Evolutionary conservation across 2,329 filamentous ascomycete species (phyloP).

Genomic region (Stachybotrys elegans): DNA sequence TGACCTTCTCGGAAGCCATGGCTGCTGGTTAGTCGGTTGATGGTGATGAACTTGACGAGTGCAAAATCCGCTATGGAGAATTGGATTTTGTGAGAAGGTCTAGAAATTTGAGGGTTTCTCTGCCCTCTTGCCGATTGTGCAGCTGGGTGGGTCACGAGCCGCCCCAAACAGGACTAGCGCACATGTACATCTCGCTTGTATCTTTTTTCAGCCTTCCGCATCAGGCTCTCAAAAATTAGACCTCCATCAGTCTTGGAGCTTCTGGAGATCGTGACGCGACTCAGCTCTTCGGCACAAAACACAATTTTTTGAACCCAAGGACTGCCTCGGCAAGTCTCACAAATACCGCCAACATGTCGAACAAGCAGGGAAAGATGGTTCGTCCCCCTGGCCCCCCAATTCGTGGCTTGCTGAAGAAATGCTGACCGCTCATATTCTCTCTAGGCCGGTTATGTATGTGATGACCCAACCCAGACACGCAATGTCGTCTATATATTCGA

Average conservation of each 20-base stretch:
- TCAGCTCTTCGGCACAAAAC: conserved; percentile 31
- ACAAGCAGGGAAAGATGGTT: conserved; percentile 99
- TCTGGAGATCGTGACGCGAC: conserved; percentile 25
- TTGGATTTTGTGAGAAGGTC: conserved; percentile 31
- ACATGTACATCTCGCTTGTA: conserved; percentile 25
- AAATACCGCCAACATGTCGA: conserved; percentile 29
- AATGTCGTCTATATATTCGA: conserved; percentile 7
- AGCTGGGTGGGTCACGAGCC: conserved; percentile 13
- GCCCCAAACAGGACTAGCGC: conserved; percentile 18
- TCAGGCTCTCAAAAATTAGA: conserved; percentile 42
- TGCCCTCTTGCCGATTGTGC: conserved; percentile 29
- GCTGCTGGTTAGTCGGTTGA: conserved; percentile 31
- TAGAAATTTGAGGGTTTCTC: conserved; percentile 34
- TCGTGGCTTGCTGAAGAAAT: too few relatives aligned
- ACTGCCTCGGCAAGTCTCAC: conserved; percentile 24
- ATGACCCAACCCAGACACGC: conserved; percentile 20
- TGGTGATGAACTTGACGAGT: conserved; percentile 29
- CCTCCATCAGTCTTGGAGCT: conserved; percentile 36
- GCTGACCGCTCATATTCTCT: too few relatives aligned
- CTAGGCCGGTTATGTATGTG: conserved; percentile 68
- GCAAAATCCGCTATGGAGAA: conserved; percentile 18
- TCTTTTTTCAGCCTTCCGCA: conserved; percentile 30
- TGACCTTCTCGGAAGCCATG: conserved; percentile 71
- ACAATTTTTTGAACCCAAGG: conserved; percentile 39
- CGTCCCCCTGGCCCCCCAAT: too few relatives aligned